Percentiles rank a stretch among this genome's conserved stretches.
These are phyloP conservation scores for Rhizophora mangle DNA, from an alignment of 345 rosid species.

Conservation along the genomic window DNA sequence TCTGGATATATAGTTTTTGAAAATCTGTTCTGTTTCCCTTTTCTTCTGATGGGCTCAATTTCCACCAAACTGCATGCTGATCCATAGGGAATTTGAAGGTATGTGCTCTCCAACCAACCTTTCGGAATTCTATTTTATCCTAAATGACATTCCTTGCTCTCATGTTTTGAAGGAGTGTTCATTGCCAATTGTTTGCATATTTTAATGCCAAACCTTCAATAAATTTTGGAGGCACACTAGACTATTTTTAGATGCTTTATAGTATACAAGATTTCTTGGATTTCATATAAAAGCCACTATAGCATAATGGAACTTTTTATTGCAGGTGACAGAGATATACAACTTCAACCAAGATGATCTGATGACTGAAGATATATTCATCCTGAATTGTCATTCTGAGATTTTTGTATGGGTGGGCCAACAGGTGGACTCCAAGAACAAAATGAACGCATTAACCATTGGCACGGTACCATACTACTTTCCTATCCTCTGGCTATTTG, in stretches of 20 bases:
- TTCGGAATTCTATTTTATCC: not conserved
- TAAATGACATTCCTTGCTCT: conserved; percentile 7
- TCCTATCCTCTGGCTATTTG: not conserved
- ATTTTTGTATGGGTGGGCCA: conserved; percentile 96
- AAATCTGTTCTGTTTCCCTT: conserved; percentile 26
- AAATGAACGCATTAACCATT: conserved; percentile 58
- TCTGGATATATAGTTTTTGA: conserved; percentile 2
- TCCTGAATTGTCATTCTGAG: conserved; percentile 84
- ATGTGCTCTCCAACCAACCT: conserved; percentile 23
- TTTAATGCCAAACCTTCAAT: too few species aligned
- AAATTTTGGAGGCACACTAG: not conserved
- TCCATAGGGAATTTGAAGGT: conserved; percentile 88
- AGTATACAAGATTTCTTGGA: not conserved
- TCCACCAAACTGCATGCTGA: conserved; percentile 23
- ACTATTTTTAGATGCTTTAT: not conserved
- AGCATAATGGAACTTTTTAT: conserved; percentile 13
- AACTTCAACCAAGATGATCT: conserved; percentile 92
- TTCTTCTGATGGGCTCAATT: conserved; percentile 19
- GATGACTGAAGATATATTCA: conserved; percentile 97
- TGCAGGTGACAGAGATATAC: conserved; percentile 84
- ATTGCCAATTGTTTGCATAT: not conserved
- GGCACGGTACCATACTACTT: conserved; percentile 62
- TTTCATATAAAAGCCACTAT: not conserved
- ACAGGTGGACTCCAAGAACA: conserved; percentile 74
- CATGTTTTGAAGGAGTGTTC: not conserved